Evolutionary conservation across 176 grass and related monocot species (phyloP), one percentile per base, ranked within the genome.

Genomic region (Oryza meridionalis): DNA sequence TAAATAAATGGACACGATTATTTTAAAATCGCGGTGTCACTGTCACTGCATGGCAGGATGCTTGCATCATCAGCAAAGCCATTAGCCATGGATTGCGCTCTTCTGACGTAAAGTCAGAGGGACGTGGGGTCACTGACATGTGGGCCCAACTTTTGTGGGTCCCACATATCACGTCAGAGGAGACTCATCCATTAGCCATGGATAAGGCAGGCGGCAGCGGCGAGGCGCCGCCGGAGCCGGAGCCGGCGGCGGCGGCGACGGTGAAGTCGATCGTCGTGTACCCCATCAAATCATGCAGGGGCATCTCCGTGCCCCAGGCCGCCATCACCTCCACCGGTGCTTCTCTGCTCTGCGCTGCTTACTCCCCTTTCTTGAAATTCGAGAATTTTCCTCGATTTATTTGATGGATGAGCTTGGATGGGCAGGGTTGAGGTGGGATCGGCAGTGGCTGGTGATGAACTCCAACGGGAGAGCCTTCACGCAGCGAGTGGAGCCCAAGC

Each of bases 211-310:
- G 81, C 40, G 82, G 81, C 40, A 81, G 86, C 32, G 69, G 75
- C 50, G 70, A 11, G 44, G 49, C 12, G 16, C 69, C 33, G 4
- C 33, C 33, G 33, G 33, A 35, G 33, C 33, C 4, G 33, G 4
- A 35, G 33, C 33, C 33, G 33, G 4, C 29, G 47, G 80, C 69
- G 49, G 66, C 88, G 67, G 90, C 84, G 1, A 86, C 77, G 35
- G 88, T 87, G 12, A 72, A 83, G 5, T 91, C 88, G 29, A 88
- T 97, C 84, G 69, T 84, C 50, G 21, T 97, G 4, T 97, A 97
- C 82, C 95, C 95, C 6, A 84, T 97, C 88, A 97, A 97, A 55
- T 93, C 92, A 11, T 94, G 95, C 73, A 84, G 84, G 38, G 95
- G 92, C 2, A 90, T 97, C 79, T 84, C 88, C 25, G 84, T 94